Conservation (phyloP, 2,329 filamentous ascomycete species). For the Exophiala phaeomuriformis region DNA sequence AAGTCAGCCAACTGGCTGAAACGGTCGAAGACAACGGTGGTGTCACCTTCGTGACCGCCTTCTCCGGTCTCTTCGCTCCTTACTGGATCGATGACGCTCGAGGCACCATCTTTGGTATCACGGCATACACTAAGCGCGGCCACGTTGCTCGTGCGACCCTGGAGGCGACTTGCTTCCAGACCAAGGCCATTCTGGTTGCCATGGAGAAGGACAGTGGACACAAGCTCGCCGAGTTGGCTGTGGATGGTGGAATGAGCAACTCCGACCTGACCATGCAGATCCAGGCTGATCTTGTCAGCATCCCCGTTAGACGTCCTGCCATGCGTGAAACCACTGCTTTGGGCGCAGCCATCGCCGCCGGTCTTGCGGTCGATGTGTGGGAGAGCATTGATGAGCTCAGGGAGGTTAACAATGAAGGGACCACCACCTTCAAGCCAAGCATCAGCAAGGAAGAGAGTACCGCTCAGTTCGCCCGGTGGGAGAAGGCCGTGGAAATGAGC, state of each 20-base stretch:
- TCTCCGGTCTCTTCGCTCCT: conserved; percentile 81
- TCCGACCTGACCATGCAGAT: conserved; percentile 80
- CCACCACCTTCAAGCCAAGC: conserved; percentile 62
- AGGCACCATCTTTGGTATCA: conserved; percentile 75
- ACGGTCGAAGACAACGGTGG: conserved; percentile 70
- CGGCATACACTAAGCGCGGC: conserved; percentile 75
- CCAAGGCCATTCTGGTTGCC: conserved; percentile 83
- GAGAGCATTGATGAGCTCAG: conserved; percentile 65
- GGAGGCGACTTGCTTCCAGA: conserved; percentile 87
- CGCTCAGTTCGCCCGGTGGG: conserved; percentile 64
- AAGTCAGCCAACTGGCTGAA: conserved; percentile 57
- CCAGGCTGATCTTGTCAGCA: conserved; percentile 77
- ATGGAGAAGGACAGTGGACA: conserved; percentile 82
- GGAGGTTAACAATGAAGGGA: conserved; percentile 62
- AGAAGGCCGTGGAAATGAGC: conserved; percentile 71
- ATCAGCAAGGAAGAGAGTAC: conserved; percentile 52
- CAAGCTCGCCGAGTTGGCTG: conserved; percentile 64
- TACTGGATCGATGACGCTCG: conserved; percentile 94
- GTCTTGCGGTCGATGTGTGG: conserved; percentile 77
- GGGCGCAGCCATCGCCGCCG: conserved; percentile 81
- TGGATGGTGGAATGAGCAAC: conserved; percentile 84
- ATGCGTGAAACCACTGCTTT: conserved; percentile 90
- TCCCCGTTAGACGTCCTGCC: conserved; percentile 71
- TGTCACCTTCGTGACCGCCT: conserved; percentile 80
- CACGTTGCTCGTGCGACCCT: conserved; percentile 85